Percentiles rank a stretch among this genome's conserved stretches.
These are phyloP conservation scores for Penicillium sclerotiorum DNA, from an alignment of 2,329 filamentous ascomycete genomes.

Conservation along the genomic window DNA sequence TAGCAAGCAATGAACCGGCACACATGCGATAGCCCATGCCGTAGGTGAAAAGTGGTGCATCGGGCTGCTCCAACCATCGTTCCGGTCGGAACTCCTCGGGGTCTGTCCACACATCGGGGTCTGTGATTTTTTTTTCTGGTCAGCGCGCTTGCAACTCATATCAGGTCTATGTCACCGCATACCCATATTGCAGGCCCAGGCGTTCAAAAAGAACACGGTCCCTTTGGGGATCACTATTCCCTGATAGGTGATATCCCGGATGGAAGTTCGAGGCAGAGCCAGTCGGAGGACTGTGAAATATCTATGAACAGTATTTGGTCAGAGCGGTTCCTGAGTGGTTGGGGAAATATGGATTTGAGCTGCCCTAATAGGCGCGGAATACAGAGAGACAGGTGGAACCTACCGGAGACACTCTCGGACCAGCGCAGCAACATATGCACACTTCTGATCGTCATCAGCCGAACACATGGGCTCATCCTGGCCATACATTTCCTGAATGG, in stretches of 20 bases:
- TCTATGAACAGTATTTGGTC: conserved; percentile 27
- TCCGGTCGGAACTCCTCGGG: conserved; percentile 63
- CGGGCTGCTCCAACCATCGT: conserved; percentile 65
- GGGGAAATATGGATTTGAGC: background rate
- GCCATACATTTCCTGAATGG: conserved; percentile 59
- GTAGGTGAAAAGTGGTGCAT: conserved; percentile 67
- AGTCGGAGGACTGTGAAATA: conserved; percentile 67
- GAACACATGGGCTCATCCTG: conserved; percentile 61
- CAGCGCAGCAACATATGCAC: conserved; percentile 64
- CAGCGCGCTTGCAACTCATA: background rate
- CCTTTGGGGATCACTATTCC: conserved; percentile 63
- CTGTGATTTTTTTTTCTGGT: conserved; percentile 28
- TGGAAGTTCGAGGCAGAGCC: conserved; percentile 63
- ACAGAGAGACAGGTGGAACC: background rate
- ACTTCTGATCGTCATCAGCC: conserved; percentile 64
- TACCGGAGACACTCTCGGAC: conserved; percentile 64
- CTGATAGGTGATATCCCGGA: conserved; percentile 62
- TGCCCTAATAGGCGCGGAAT: too few species aligned
- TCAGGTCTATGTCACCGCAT: conserved; percentile 24
- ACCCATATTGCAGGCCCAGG: conserved; percentile 72
- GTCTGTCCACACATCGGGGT: conserved; percentile 60
- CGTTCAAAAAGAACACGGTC: conserved; percentile 67
- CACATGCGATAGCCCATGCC: conserved; percentile 71
- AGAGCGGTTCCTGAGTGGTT: background rate
- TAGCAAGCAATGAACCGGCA: conserved; percentile 64